These are phyloP conservation scores for Phaeosphaeriaceae sp. DNA, from an alignment of 2,329 filamentous ascomycete species.

Conservation along the genomic window DNA sequence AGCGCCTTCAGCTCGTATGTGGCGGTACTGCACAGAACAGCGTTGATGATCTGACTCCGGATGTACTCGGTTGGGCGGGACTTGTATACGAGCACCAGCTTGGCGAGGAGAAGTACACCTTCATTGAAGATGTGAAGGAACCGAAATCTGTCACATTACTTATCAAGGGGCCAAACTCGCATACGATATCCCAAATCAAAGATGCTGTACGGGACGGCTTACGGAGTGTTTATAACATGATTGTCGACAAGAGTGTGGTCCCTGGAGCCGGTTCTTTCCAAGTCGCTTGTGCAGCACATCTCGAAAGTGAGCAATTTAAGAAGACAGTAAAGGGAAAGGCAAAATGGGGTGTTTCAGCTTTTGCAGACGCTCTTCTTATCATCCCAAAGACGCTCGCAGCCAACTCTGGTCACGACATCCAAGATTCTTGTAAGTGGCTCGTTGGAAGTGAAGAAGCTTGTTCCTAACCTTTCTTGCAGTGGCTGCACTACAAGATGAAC, in stretches of 20 bases:
- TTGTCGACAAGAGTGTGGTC: constrained; percentile 95
- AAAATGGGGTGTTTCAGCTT: constrained; percentile 93
- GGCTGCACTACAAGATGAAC: constrained; percentile 84
- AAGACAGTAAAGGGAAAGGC: constrained; percentile 97
- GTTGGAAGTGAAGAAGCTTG: not conserved
- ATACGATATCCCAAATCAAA: constrained; percentile 96
- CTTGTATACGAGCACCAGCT: constrained; percentile 96
- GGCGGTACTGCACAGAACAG: constrained; percentile 93
- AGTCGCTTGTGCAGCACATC: constrained; percentile 85
- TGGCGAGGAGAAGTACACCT: constrained; percentile 99
- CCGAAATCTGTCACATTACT: constrained; percentile 96
- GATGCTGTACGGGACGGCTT: constrained; percentile 95
- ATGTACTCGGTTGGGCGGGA: constrained; percentile 93
- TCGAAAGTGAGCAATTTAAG: constrained; percentile 83
- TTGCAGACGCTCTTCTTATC: constrained; percentile 90
- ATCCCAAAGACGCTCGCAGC: constrained; percentile 98
- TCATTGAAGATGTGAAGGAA: constrained; percentile 97
- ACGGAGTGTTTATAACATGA: constrained; percentile 98
- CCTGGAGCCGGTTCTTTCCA: constrained; percentile 96
- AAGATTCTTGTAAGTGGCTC: constrained; percentile 81
- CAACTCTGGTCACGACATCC: constrained; percentile 95
- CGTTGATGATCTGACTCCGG: constrained; percentile 87
- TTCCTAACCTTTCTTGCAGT: constrained; percentile 60
- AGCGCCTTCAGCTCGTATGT: constrained; percentile 92
- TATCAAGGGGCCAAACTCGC: constrained; percentile 96